Base-by-base conservation (phyloP, 768 basidiomycete genomes). In the Boletus sensibilis region DNA sequence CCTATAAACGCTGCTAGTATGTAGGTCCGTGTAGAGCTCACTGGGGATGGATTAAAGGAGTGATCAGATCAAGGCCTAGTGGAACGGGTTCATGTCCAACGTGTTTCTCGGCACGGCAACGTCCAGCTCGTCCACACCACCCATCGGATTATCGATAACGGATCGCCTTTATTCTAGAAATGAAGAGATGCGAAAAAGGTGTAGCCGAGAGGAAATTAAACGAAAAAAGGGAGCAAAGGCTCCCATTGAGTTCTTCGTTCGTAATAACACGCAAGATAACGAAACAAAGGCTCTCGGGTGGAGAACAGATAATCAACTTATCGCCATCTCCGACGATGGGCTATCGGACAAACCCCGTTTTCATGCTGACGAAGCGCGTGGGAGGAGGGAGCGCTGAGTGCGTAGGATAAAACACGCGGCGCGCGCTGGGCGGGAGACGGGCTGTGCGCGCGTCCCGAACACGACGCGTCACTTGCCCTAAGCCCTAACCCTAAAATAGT, bases 401-500 rank as follows among this genome's bases (percentile, higher is more conserved):
- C 59, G 63, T 34, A 46, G 40, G 12, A 43, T 53, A 62, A 62
- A 60, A 63, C 68, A 64, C 56, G 62, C 61, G 66, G 61, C 53
- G 21, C n/a, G 55, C 56, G 53, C 59, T 37, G 41, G 34, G 38
- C 51, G 54, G 56, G 51, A 52, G 54, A 50, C 25, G 47, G 59
- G 65, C 62, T 52, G 59, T 61, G 61, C 46, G 9, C 5, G 23
- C 41, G 27, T 7, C 27, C 27, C 27, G 27, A 29, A 29, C 27
- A 29, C 41, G 16, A 18, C 35, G 34, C 0, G 31, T 46, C 44
- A 20, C 6, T 29, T 34, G 16, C 67, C 70, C 70, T 72, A 12
- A 44, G 64, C 70, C 71, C 70, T 71, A 71, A 68, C 67, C 70
- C 62, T 58, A 66, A 50, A 53, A 37, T 64, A 57, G 63, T 13